phyloP scores from a whole-genome alignment of 2,329 filamentous ascomycete species.

The Dothideomycetes sp. region DNA sequence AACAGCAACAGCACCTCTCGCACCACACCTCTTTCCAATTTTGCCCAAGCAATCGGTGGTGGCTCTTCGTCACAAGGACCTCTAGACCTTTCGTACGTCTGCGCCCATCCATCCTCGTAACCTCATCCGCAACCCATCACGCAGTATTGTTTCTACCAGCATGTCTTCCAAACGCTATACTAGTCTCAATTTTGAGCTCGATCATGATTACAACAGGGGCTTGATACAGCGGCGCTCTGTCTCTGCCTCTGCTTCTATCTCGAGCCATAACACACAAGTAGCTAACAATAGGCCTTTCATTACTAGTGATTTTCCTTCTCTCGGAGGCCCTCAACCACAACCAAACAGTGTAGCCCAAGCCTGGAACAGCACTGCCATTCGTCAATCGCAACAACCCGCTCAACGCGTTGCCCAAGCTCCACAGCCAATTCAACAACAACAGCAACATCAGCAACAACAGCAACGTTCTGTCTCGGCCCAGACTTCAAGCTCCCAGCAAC shows the following conservation, averaged over 20 bases:
- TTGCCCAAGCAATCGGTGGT: slow-evolving; percentile 16
- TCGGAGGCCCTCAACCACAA: slow-evolving; percentile 48
- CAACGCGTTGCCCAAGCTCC: slow-evolving; percentile 20
- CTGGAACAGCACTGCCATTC: slow-evolving; percentile 49
- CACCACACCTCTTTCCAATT: slow-evolving; percentile 15
- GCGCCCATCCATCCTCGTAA: not conserved
- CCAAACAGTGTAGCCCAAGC: slow-evolving; percentile 42
- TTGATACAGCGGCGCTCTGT: not conserved
- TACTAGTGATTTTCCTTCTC: slow-evolving; percentile 54
- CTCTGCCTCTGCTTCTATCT: not conserved
- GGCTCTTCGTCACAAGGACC: slow-evolving; percentile 14
- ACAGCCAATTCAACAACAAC: slow-evolving; percentile 34
- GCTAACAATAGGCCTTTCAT: slow-evolving; percentile 21
- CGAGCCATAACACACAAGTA: not conserved
- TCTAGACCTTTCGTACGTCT: slow-evolving; percentile 18
- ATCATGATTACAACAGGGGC: not conserved
- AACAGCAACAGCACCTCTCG: slow-evolving; percentile 15
- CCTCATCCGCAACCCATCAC: not conserved
- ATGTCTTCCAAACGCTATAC: not conserved
- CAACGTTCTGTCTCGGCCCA: slow-evolving; percentile 21
- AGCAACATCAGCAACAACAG: slow-evolving; percentile 36
- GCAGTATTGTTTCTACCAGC: not conserved
- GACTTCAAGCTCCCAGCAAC: slow-evolving; percentile 2
- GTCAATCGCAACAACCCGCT: slow-evolving; percentile 29
- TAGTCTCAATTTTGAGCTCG: slow-evolving; percentile 2